Base-by-base conservation (phyloP, 371 early-diverging fungal genomes). In the Mucor sp. region DNA sequence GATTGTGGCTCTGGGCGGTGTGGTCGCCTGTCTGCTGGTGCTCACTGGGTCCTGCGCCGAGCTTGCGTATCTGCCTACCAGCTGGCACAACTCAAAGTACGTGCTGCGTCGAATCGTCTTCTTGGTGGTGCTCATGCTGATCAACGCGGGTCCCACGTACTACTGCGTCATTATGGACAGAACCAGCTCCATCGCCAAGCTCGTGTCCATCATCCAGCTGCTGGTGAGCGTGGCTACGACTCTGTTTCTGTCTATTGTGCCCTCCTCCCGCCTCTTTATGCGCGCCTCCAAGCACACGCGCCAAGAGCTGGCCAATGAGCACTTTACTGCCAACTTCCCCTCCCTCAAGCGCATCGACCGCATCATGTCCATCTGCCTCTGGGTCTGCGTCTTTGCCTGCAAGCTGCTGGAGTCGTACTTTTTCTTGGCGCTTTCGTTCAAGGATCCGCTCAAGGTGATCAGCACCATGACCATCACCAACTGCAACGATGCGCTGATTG, bases 321-420 rank as follows among this genome's bases (percentile, higher is more conserved):
- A 87, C 1, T 96, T 94, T 65, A 93, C 94, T 0, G 90, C 91
- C 32, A 93, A 89, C 68, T 94, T 92, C 74, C 91, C 95, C 3
- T 85, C 86, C 6, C 82, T 94, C 19, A 90, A 86, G 68, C 74
- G 78, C 12, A 88, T 86, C 1, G 93, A 94, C 57, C 89, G 93
- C n/a, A 82, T 88, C 15, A 85, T 93, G 67, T 94, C 95, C 17
- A 74, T 94, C 23, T 78, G 80, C 41, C 75, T 96, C 48, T 95
- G 96, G 96, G 67, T 80, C 1, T 80, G 86, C 43, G 90, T 95
- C 1, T 93, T 94, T 70, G 65, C 84, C 1, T 90, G 90, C 84
- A 96, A 96, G 74, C 78, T 92, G 41, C 70, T 93, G 60, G 94
- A 92, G 74, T 90, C 91, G 3, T 95, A 95, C 85, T 91, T 93